A percentile compares a stretch with the other conserved stretches of the same genome.
These are phyloP conservation scores for Xylaria multiplex DNA, from an alignment of 2,329 filamentous ascomycete genomes.

Conservation along the genomic window DNA sequence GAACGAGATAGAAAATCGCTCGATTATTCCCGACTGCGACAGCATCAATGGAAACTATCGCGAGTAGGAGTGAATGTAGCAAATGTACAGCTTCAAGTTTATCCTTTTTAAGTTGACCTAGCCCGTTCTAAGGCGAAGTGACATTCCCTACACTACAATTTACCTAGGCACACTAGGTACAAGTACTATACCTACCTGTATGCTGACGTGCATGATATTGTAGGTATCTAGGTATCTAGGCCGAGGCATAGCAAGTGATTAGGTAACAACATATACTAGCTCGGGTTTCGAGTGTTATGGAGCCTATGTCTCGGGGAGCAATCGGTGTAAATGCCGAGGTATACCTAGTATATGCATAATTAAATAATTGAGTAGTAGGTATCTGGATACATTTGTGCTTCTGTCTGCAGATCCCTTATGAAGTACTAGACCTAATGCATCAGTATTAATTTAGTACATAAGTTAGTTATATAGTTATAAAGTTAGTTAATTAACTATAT, in stretches of 20 bases:
- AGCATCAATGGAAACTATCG: conserved; percentile 1
- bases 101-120: not conserved
- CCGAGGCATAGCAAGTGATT: conserved; percentile 31
- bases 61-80: conserved; percentile 7
- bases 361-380: too few relatives aligned
- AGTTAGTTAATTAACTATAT: too few relatives aligned
- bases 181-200: not conserved
- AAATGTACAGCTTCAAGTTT: conserved; percentile 1
- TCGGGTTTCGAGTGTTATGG: conserved; percentile 20
- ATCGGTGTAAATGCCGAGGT: not conserved
- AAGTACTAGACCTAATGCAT: too few relatives aligned
- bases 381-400: too few relatives aligned
- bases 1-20: not conserved
- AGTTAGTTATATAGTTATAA: too few relatives aligned
- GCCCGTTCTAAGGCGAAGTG: not conserved
- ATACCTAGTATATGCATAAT: not conserved
- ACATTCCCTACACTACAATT: too few relatives aligned
- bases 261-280: conserved; percentile 2
- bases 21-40: conserved; percentile 7
- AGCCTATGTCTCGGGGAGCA: conserved; percentile 13
- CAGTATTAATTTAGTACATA: too few relatives aligned
- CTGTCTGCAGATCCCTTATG: too few relatives aligned
- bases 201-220: too few relatives aligned
- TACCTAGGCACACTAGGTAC: conserved; percentile 1
- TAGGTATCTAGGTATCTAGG: conserved; percentile 17